Evolutionary conservation across 768 basidiomycete genomes (phyloP), one percentile per base, ranked within the genome.

Genomic region (Collybia sp.): DNA sequence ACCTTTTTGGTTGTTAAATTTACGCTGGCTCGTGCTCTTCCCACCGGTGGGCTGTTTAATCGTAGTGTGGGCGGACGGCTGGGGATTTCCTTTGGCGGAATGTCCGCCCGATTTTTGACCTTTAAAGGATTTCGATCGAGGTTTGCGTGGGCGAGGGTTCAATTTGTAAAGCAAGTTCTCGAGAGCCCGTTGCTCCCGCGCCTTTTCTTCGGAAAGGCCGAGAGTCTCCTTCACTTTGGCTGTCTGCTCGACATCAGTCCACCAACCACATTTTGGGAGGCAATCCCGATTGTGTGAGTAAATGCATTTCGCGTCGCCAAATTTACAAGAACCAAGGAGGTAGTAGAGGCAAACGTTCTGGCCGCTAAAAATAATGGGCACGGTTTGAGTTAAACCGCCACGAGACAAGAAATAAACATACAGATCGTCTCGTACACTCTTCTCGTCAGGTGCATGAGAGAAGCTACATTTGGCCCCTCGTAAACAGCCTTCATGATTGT

Each of bases 341-440:
- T 63, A 68, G 54, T 65, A 68, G 30, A 65, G 40, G 53, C 74
- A 77, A n/a, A 77, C 73, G 36, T 77, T 83, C 43, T 69, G 68
- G 1, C 80, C 79, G 1, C 80, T 82, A 46, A 12, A 15, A 43
- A 40, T 2, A 45, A 25, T 25, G 8, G 25, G 10, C 6, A 41
- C 45, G 8, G 13, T 17, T 39, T 38, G 11, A 43, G 44, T 12
- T 15, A 17, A 19, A 13, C 39, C 30, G 39, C 37, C 30, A 38
- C 30, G 30, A 30, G 25, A 20, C 4, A 42, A 12, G 33, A 30
- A 25, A 25, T 12, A 20, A 5, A 66, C 77, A 48, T 47, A 81
- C 81, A 80, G 58, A 11, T 71, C 67, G 50, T 83, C 76, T 15
- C 79, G 66, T 12, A 78, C 68, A 48, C 79, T 81, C 57, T 72